These are phyloP conservation scores for Bacidia rubella DNA, from an alignment of 495 filamentous ascomycete genomes.

Conservation along the genomic window DNA sequence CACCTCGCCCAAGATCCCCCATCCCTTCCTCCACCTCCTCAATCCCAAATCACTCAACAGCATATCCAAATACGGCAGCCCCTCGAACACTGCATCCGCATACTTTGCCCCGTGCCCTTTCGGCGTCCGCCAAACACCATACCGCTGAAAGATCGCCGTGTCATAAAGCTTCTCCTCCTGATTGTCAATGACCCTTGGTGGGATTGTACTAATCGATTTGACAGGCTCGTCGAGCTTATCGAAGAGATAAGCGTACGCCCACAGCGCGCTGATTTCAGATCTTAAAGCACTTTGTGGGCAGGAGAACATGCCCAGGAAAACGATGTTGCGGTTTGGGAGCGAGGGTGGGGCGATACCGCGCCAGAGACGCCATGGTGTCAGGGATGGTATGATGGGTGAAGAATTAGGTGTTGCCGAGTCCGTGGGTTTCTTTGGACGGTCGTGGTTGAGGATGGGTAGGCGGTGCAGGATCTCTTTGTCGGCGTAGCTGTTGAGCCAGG, in stretches of 20 bases:
- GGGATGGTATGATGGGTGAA: neutral
- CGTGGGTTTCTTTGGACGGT: constrained; percentile 20
- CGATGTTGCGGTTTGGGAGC: constrained; percentile 5
- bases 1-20: constrained; percentile 30
- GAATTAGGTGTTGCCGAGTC: neutral
- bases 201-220: neutral
- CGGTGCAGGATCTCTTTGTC: constrained; percentile 52
- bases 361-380: constrained; percentile 12
- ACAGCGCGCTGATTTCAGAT: constrained; percentile 6
- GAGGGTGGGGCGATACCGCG: constrained; percentile 12
- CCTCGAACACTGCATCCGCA: constrained; percentile 66
- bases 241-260: constrained; percentile 13
- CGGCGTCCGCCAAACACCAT: constrained; percentile 55
- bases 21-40: constrained; percentile 27
- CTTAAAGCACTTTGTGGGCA: neutral
- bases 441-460: constrained; percentile 46
- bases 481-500: constrained; percentile 25
- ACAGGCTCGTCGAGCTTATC: neutral
- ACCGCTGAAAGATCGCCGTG: constrained; percentile 51
- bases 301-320: constrained; percentile 10
- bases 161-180: constrained; percentile 31
- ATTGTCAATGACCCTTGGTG: neutral
- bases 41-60: constrained; percentile 55
- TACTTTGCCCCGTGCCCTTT: constrained; percentile 48
- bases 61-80: constrained; percentile 63